A percentile compares a stretch with the other conserved stretches of the same genome.
Conservation (phyloP, 805 yeast species). For the Kodamaea nitidulidarum region DNA sequence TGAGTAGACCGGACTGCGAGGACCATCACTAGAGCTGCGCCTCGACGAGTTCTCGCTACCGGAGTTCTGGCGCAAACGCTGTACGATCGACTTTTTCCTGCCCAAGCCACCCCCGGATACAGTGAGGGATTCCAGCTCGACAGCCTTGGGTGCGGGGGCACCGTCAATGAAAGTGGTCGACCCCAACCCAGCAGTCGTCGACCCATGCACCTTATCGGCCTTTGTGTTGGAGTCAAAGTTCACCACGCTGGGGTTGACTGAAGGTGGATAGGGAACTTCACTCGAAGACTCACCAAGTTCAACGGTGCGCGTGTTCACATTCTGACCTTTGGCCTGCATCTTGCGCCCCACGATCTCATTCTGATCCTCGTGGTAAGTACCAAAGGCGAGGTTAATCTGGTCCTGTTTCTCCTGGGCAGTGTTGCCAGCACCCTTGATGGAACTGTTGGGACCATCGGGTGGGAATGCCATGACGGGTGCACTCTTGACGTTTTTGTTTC, state of each 20-base stretch:
- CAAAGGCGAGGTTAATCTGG: slow-evolving; percentile 73
- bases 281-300: slow-evolving; percentile 17
- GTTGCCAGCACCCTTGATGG: slow-evolving; percentile 63
- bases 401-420: slow-evolving; percentile 43
- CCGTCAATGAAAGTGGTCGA: slow-evolving; percentile 92
- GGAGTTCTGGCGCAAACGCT: slow-evolving; percentile 50
- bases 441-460: slow-evolving; percentile 87
- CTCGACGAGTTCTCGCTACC: slow-evolving; percentile 27
- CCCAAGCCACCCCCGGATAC: slow-evolving; percentile 46
- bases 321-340: slow-evolving; percentile 10
- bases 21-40: slow-evolving; percentile 27
- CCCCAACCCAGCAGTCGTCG: slow-evolving; percentile 83
- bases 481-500: slow-evolving; percentile 68
- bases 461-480: slow-evolving; percentile 98
- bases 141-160: slow-evolving; percentile 74
- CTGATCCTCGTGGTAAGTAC: slow-evolving; percentile 51
- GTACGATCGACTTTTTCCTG: slow-evolving; percentile 81
- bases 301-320: slow-evolving; percentile 5
- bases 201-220: slow-evolving; percentile 78
- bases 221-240: slow-evolving; percentile 69
- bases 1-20: slow-evolving; percentile 8
- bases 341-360: slow-evolving; percentile 35
- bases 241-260: slow-evolving; percentile 37
- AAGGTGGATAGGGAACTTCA: slow-evolving; percentile 12
- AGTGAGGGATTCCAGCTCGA: slow-evolving; percentile 24